A percentile compares a stretch with the other conserved stretches of the same genome.
Conservation (phyloP, 2,329 filamentous ascomycete species). For the Talaromyces sp. region DNA sequence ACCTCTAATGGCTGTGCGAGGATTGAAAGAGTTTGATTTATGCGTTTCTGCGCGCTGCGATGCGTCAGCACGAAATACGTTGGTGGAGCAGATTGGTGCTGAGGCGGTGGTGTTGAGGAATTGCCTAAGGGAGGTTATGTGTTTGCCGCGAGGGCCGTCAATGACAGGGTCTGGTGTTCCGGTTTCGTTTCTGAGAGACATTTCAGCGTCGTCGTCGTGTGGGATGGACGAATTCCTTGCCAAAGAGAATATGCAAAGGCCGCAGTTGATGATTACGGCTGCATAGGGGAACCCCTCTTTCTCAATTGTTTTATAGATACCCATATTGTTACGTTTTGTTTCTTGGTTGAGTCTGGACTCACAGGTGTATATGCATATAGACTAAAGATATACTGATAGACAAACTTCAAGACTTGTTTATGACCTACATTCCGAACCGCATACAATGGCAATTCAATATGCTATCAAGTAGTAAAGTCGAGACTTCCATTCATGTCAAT, state of each 20-base stretch:
- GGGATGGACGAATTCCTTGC: neutral
- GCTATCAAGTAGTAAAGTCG: neutral
- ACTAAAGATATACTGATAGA: neutral
- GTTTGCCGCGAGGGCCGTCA: conserved; percentile 21
- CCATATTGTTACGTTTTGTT: conserved; percentile 1
- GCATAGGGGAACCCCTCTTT: conserved; percentile 20
- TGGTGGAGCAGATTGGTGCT: conserved; percentile 30
- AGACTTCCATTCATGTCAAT: conserved; percentile 6
- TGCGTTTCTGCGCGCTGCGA: conserved; percentile 37
- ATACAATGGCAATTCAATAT: too few relatives aligned
- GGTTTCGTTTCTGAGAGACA: neutral
- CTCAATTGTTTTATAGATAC: conserved; percentile 10
- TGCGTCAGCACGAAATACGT: conserved; percentile 26
- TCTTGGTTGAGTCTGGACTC: neutral
- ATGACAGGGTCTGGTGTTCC: neutral
- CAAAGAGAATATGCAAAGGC: conserved; percentile 3
- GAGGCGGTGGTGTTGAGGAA: conserved; percentile 32
- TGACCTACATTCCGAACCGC: neutral
- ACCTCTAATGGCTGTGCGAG: conserved; percentile 32
- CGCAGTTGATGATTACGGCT: conserved; percentile 33
- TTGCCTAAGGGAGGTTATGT: conserved; percentile 29
- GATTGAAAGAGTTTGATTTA: conserved; percentile 33
- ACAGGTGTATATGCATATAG: neutral
- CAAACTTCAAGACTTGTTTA: neutral
- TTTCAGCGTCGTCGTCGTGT: neutral